A percentile compares a stretch with the other conserved stretches of the same genome.
Conservation (phyloP, 2,329 filamentous ascomycete species). For the Aureobasidium sp. region DNA sequence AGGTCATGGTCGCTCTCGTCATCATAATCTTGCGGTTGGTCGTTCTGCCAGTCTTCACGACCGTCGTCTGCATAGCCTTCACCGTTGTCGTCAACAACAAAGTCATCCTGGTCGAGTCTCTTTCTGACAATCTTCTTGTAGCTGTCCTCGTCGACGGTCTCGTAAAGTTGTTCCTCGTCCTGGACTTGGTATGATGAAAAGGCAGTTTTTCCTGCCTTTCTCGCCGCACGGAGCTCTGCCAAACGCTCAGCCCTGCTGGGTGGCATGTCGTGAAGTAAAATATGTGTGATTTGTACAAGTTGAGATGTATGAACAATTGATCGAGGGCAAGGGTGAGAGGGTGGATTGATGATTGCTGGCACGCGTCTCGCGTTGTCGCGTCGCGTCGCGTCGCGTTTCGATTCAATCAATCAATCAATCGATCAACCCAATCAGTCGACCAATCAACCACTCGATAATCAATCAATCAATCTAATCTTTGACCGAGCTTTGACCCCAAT, state of each 20-base stretch:
- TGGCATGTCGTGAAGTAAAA: constrained; percentile 23
- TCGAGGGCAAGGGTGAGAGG: not conserved
- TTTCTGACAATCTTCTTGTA: constrained; percentile 94
- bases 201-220: constrained; percentile 83
- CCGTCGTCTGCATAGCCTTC: constrained; percentile 96
- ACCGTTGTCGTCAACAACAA: constrained; percentile 97
- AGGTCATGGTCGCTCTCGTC: constrained; percentile 69
- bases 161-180: constrained; percentile 79
- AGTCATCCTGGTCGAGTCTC: constrained; percentile 88
- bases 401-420: not conserved
- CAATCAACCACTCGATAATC: not conserved
- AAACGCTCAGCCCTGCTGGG: constrained; percentile 32
- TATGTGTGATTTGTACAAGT: not conserved
- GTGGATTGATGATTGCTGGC: not conserved
- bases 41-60: constrained; percentile 84
- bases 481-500: constrained; percentile 5
- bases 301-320: not conserved
- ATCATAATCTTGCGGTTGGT: constrained; percentile 56
- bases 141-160: constrained; percentile 91
- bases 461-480: not conserved
- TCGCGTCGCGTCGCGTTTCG: not conserved
- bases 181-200: constrained; percentile 81
- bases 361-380: not conserved
- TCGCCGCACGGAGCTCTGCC: constrained; percentile 76
- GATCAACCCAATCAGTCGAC: not conserved